Evolutionary conservation across 331 rosid species (phyloP).

Genomic region (Saraca asoca): DNA sequence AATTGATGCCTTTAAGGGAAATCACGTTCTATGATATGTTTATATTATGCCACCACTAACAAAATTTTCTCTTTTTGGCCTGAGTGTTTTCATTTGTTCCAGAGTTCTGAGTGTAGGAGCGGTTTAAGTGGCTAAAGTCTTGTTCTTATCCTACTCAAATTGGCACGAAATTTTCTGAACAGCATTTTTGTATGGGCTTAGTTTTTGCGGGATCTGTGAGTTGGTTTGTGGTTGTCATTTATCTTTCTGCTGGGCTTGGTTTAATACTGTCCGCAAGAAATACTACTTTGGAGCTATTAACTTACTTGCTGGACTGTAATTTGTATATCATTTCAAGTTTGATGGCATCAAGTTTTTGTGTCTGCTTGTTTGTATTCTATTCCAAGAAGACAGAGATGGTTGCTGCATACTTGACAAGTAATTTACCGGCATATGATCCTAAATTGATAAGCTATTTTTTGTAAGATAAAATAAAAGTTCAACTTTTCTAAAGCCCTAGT

Average conservation of each 20-base stretch:
- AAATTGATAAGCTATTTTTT: background rate
- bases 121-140: background rate
- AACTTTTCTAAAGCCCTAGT: background rate
- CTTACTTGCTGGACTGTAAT: background rate
- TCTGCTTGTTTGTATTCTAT: background rate
- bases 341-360: background rate
- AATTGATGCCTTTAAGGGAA: background rate
- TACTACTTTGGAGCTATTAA: background rate
- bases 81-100: conserved; percentile 5
- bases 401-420: background rate
- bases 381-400: background rate
- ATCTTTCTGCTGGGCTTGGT: background rate
- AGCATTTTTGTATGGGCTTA: background rate
- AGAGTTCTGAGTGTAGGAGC: background rate
- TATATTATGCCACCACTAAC: background rate
- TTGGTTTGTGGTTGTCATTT: background rate
- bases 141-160: background rate
- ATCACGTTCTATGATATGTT: background rate
- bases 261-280: background rate
- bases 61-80: background rate
- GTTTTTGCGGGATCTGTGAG: background rate
- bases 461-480: background rate
- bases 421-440: background rate
- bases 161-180: background rate
- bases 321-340: background rate